phyloP scores from a whole-genome alignment of 257 asterid genomes.

The Nicotiana benthamiana region DNA sequence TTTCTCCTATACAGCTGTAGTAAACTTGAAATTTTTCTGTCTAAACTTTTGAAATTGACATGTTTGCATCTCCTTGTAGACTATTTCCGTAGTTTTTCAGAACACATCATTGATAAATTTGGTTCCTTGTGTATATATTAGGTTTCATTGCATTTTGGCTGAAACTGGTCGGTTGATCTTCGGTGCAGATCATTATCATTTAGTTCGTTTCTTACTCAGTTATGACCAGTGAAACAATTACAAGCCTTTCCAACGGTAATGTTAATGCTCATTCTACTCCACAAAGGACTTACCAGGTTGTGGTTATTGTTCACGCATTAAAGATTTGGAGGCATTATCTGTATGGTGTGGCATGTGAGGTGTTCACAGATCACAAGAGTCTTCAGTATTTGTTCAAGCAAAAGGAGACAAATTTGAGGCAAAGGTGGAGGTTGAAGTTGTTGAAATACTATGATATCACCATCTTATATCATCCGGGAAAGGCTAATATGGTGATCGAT shows the following conservation, averaged over 20 bases:
- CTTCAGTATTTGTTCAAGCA: too few relatives aligned
- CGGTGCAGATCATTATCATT: conserved; percentile 1
- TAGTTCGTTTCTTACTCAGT: conserved; percentile 19
- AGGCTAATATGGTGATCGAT: too few relatives aligned
- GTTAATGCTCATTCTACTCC: conserved; percentile 21
- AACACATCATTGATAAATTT: conserved; percentile 12
- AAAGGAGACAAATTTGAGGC: too few relatives aligned
- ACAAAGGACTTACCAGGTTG: conserved; percentile 70
- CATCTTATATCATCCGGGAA: too few relatives aligned
- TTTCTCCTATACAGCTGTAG: not conserved
- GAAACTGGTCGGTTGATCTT: conserved; percentile 13
- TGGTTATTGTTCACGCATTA: conserved; percentile 97
- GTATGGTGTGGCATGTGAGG: too few relatives aligned
- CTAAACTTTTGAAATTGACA: not conserved
- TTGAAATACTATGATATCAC: too few relatives aligned
- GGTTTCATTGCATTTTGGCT: conserved; percentile 13
- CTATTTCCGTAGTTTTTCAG: conserved; percentile 16
- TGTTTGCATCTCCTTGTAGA: conserved; percentile 3
- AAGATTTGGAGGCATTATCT: too few relatives aligned
- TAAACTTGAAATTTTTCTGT: not conserved
- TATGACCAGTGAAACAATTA: conserved; percentile 42
- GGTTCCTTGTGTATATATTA: conserved; percentile 15
- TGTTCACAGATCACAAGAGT: too few relatives aligned
- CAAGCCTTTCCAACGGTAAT: conserved; percentile 30
- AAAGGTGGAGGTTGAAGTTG: too few relatives aligned